Conservation (phyloP, 768 basidiomycete species). For the Rhizopogon salebrosus region DNA sequence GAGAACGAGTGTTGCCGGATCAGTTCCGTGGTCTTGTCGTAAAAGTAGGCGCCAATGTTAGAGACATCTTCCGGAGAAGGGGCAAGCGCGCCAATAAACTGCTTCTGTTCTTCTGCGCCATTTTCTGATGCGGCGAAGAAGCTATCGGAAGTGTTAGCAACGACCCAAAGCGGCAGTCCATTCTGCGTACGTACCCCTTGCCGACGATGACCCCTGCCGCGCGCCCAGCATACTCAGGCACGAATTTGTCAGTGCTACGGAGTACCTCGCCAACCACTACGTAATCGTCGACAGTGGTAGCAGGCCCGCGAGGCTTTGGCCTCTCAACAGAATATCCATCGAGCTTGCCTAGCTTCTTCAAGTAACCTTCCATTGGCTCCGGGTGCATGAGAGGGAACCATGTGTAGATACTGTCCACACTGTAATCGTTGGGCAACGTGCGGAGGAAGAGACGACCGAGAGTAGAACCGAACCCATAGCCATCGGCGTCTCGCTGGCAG, state of each 20-base stretch:
- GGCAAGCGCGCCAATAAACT: constrained; percentile 45
- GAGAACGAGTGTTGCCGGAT: constrained; percentile 49
- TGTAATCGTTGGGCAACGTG: constrained; percentile 64
- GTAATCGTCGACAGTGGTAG: constrained; percentile 40
- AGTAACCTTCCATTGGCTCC: constrained; percentile 52
- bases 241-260: constrained; percentile 40
- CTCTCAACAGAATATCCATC: constrained; percentile 52
- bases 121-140: constrained; percentile 60
- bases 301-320: constrained; percentile 31
- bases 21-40: constrained; percentile 54
- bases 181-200: constrained; percentile 45
- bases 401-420: constrained; percentile 66
- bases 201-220: constrained; percentile 52
- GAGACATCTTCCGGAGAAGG: constrained; percentile 42
- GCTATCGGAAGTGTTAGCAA: constrained; percentile 29
- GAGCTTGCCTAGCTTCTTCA: constrained; percentile 49
- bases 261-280: constrained; percentile 49
- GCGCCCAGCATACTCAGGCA: constrained; percentile 42
- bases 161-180: not conserved
- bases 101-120: constrained; percentile 32
- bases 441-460: constrained; percentile 73
- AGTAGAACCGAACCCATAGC: constrained; percentile 65
- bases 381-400: constrained; percentile 91
- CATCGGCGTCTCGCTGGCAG: constrained; percentile 68
- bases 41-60: constrained; percentile 58